Conservation (phyloP, 1,284 basidiomycete species). For the Heterobasidion annosum region DNA sequence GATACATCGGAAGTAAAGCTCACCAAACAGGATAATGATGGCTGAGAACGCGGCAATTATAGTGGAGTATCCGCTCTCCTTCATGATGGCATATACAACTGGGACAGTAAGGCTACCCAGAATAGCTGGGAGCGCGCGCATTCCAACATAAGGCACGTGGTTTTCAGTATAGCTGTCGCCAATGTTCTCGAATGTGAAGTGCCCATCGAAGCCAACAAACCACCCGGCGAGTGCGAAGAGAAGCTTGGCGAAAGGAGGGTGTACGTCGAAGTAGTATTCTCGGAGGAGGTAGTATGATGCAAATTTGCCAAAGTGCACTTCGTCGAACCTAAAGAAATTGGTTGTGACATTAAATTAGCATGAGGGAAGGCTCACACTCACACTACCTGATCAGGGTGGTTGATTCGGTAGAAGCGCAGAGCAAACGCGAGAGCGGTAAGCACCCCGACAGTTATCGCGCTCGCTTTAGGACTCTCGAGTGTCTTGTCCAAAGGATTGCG, state of each 20-base stretch:
- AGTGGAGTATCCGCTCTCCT: conserved; percentile 92
- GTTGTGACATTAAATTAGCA: background rate
- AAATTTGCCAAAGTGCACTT: conserved; percentile 96
- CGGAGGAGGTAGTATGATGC: conserved; percentile 85
- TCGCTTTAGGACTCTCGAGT: conserved; percentile 52
- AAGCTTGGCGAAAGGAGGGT: conserved; percentile 93
- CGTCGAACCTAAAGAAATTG: conserved; percentile 68
- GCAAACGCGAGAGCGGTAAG: conserved; percentile 73
- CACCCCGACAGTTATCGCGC: conserved; percentile 44
- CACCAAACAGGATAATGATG: conserved; percentile 79
- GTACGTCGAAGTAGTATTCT: conserved; percentile 99
- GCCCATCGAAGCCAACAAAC: conserved; percentile 94
- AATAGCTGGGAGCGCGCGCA: conserved; percentile 88
- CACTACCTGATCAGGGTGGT: conserved; percentile 92
- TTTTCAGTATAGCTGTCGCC: conserved; percentile 86
- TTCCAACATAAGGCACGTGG: conserved; percentile 90
- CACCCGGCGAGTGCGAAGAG: conserved; percentile 90
- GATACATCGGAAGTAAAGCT: conserved; percentile 16
- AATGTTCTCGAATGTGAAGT: conserved; percentile 92
- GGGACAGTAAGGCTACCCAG: conserved; percentile 87
- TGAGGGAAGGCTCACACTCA: conserved; percentile 32
- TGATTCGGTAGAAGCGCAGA: conserved; percentile 89
- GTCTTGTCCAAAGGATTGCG: conserved; percentile 51
- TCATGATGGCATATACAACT: conserved; percentile 94
- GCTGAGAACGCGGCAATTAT: conserved; percentile 87